Evolutionary conservation across 805 yeast genomes (phyloP).

Genomic region (Kuraishia piskuri): DNA sequence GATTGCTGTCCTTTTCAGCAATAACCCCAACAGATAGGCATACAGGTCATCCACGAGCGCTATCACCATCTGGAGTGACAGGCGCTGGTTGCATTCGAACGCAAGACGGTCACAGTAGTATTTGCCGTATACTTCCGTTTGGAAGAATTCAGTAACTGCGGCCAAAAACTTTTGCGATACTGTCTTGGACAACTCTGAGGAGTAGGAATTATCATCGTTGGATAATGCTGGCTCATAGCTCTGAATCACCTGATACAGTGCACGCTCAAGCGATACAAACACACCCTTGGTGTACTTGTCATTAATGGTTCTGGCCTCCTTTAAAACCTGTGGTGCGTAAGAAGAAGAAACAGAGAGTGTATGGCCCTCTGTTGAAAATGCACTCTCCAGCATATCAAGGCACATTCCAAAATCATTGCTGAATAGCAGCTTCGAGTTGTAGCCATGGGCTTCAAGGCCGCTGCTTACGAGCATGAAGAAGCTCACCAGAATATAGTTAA

Average conservation of each 20-base stretch:
- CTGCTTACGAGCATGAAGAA: constrained; percentile 18
- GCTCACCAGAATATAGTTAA: constrained; percentile 17
- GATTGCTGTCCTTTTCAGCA: constrained; percentile 16
- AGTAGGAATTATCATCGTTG: constrained; percentile 12
- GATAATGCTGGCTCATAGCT: constrained; percentile 4
- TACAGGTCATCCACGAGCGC: constrained; percentile 11
- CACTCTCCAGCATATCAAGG: constrained; percentile 12
- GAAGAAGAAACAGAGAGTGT: background rate
- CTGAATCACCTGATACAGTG: background rate
- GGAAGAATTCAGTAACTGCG: constrained; percentile 9
- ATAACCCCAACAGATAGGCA: constrained; percentile 10
- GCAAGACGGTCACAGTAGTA: constrained; percentile 7
- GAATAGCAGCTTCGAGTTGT: constrained; percentile 14
- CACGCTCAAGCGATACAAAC: background rate
- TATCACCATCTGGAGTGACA: constrained; percentile 11
- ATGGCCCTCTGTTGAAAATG: constrained; percentile 2
- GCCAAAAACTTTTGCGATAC: constrained; percentile 5
- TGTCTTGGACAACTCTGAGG: constrained; percentile 2
- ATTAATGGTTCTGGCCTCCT: background rate
- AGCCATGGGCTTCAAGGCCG: constrained; percentile 3
- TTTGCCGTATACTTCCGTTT: constrained; percentile 5
- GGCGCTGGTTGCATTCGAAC: constrained; percentile 11
- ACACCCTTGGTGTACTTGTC: background rate
- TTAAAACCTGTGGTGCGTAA: background rate
- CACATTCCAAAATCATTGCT: constrained; percentile 22